A percentile compares a stretch with the other conserved stretches of the same genome.
Conservation (phyloP, 495 filamentous ascomycete genomes). For the Neurospora sp. region DNA sequence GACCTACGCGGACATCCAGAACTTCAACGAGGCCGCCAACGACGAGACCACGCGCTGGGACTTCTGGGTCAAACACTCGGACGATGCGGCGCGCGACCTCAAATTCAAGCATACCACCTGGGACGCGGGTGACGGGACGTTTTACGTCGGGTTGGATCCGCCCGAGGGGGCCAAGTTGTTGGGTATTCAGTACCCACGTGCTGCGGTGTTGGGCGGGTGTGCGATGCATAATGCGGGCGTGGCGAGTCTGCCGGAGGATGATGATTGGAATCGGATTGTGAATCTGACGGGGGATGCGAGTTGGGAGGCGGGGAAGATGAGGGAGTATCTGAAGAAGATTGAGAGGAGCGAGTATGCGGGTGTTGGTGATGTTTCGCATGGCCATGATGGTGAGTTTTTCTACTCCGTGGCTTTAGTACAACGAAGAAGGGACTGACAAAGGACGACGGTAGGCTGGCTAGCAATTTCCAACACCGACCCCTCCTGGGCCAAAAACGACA, state of each 20-base stretch:
- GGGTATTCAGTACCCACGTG: slow-evolving; percentile 39
- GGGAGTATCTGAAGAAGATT: slow-evolving; percentile 32
- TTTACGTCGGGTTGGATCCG: slow-evolving; percentile 38
- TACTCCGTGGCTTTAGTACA: background rate
- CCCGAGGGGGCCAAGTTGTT: slow-evolving; percentile 32
- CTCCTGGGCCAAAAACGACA: slow-evolving; percentile 22
- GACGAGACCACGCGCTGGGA: slow-evolving; percentile 40
- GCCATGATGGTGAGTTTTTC: slow-evolving; percentile 24
- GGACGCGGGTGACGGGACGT: slow-evolving; percentile 33
- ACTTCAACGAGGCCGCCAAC: slow-evolving; percentile 35
- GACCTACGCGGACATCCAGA: slow-evolving; percentile 28
- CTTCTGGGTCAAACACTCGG: slow-evolving; percentile 43
- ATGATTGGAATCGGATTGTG: slow-evolving; percentile 37
- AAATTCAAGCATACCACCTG: slow-evolving; percentile 37
- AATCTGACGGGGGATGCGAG: slow-evolving; percentile 35
- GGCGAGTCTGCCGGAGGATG: slow-evolving; percentile 29
- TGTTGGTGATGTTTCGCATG: slow-evolving; percentile 28
- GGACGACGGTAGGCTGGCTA: slow-evolving; percentile 24
- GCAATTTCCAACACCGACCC: slow-evolving; percentile 26
- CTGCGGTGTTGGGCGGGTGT: slow-evolving; percentile 37
- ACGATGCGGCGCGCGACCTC: slow-evolving; percentile 29
- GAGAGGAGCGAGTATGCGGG: slow-evolving; percentile 35
- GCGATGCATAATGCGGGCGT: slow-evolving; percentile 42
- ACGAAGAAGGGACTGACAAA: background rate
- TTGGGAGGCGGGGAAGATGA: slow-evolving; percentile 38